A percentile compares a stretch with the other conserved stretches of the same genome.
These are phyloP conservation scores for Xylaria hypoxylon DNA, from an alignment of 2,329 filamentous ascomycete species.

Conservation along the genomic window DNA sequence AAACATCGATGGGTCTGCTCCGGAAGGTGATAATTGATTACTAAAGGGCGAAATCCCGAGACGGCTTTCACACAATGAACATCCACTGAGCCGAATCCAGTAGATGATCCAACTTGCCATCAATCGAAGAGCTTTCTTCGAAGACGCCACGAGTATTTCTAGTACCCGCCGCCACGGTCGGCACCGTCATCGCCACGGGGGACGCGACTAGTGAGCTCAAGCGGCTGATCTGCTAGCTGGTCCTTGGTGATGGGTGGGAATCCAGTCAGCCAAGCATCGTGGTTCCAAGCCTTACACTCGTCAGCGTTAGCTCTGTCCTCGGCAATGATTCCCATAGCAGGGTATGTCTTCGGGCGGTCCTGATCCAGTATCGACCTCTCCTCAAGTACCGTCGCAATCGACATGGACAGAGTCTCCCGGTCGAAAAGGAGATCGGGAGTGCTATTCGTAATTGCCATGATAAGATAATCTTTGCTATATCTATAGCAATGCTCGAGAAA, in stretches of 20 bases:
- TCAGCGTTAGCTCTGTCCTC: conserved; percentile 42
- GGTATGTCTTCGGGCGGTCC: conserved; percentile 32
- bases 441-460: conserved; percentile 55
- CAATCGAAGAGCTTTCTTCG: conserved; percentile 21
- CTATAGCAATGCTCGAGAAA: conserved; percentile 61
- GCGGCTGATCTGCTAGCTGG: conserved; percentile 39
- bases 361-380: conserved; percentile 44
- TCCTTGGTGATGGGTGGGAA: conserved; percentile 40
- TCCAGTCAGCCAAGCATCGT: conserved; percentile 45
- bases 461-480: conserved; percentile 59
- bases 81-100: background rate
- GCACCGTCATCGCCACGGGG: conserved; percentile 46
- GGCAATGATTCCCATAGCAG: conserved; percentile 46
- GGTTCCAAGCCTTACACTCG: conserved; percentile 36
- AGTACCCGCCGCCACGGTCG: conserved; percentile 33
- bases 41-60: background rate
- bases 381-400: conserved; percentile 47
- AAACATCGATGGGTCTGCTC: background rate
- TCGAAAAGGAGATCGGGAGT: conserved; percentile 58
- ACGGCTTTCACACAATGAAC: background rate
- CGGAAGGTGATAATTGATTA: background rate
- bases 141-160: conserved; percentile 31
- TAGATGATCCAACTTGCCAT: background rate
- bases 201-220: conserved; percentile 36
- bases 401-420: conserved; percentile 46